These are phyloP conservation scores for Imleria badia DNA, from an alignment of 768 basidiomycete genomes.

Conservation along the genomic window DNA sequence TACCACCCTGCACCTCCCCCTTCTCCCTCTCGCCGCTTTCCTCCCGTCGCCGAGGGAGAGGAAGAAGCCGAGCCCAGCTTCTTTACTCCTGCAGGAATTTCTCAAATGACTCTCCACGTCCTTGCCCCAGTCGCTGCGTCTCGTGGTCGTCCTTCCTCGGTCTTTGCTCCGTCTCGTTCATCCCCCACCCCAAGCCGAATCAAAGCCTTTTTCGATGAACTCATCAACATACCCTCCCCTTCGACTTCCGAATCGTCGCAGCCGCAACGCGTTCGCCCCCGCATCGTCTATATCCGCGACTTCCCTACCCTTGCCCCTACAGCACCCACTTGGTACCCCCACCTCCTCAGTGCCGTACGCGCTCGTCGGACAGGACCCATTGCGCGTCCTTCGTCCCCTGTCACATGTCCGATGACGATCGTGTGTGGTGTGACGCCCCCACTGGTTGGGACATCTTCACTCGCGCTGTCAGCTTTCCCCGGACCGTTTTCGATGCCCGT, in stretches of 20 bases:
- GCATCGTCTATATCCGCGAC: constrained; percentile 83
- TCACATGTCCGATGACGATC: constrained; percentile 72
- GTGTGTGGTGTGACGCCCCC: constrained; percentile 87
- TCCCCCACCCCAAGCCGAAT: constrained; percentile 52
- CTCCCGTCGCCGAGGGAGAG: constrained; percentile 39
- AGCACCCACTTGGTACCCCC: constrained; percentile 77
- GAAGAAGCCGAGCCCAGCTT: constrained; percentile 51
- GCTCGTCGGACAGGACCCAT: constrained; percentile 68
- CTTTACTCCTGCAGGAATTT: constrained; percentile 32
- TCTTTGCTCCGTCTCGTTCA: constrained; percentile 40
- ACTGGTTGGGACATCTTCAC: constrained; percentile 48
- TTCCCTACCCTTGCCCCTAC: constrained; percentile 73
- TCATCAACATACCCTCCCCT: constrained; percentile 60
- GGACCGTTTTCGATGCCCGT: constrained; percentile 11
- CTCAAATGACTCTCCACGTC: constrained; percentile 50
- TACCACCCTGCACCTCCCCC: constrained; percentile 40
- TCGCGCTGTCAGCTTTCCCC: constrained; percentile 7
- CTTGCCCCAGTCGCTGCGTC: constrained; percentile 36
- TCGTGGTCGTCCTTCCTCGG: constrained; percentile 34
- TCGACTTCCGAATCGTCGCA: constrained; percentile 27
- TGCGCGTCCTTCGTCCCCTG: constrained; percentile 56
- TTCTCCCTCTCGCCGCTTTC: constrained; percentile 26
- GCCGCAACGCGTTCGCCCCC: constrained; percentile 43
- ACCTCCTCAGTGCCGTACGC: constrained; percentile 76
- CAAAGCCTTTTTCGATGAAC: constrained; percentile 72